Conservation (phyloP, 148 eudicot species). For the Nepenthes gracilis region DNA sequence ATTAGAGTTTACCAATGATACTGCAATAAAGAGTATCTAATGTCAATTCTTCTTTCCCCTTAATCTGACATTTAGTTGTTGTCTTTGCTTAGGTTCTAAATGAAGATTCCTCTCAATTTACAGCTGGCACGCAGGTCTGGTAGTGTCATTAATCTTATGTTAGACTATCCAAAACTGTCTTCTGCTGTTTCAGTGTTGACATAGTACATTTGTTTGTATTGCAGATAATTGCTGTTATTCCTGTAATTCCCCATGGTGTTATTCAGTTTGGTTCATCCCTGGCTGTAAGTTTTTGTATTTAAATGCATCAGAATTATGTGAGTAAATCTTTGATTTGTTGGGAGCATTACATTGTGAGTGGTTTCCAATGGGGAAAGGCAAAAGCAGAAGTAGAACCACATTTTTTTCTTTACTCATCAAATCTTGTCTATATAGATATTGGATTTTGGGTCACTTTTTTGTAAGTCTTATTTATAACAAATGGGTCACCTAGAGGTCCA, state of each 20-base stretch:
- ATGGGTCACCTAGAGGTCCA: too few species aligned
- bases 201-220: conserved; percentile 8
- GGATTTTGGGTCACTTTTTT: too few species aligned
- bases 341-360: not conserved
- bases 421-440: too few species aligned
- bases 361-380: not conserved
- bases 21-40: too few species aligned
- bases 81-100: conserved; percentile 47
- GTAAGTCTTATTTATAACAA: too few species aligned
- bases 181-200: not conserved
- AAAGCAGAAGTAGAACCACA: not conserved
- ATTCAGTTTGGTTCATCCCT: conserved; percentile 81
- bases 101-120: conserved; percentile 67
- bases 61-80: conserved; percentile 15
- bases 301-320: not conserved
- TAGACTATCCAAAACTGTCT: not conserved
- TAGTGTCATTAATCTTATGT: not conserved
- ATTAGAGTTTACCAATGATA: too few species aligned
- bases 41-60: not conserved
- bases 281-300: conserved; percentile 39
- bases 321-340: too few species aligned
- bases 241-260: conserved; percentile 77
- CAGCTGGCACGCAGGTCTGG: conserved; percentile 78
- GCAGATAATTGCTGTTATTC: conserved; percentile 89
- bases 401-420: not conserved